Percentiles rank a stretch among this genome's conserved stretches.
These are phyloP conservation scores for Colletotrichum phormii DNA, from an alignment of 2,329 filamentous ascomycete genomes.

Conservation along the genomic window DNA sequence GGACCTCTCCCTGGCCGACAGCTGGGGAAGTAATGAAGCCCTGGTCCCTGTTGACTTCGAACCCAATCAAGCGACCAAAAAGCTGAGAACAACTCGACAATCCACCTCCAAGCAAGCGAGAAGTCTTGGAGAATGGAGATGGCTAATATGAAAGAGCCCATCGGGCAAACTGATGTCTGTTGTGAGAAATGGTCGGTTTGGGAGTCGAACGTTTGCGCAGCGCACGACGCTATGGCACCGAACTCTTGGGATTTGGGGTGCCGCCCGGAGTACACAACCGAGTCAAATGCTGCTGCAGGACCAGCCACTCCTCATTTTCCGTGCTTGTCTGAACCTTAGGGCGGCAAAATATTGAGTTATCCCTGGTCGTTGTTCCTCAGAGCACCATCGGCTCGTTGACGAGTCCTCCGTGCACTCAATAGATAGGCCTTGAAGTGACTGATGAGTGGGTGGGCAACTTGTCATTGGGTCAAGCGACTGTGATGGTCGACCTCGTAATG, in stretches of 20 bases:
- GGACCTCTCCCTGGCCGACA: not conserved
- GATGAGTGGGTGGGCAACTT: not conserved
- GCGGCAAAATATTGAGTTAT: slow-evolving; percentile 1
- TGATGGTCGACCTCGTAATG: not conserved
- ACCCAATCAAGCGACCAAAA: slow-evolving; percentile 15
- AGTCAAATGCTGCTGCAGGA: not conserved
- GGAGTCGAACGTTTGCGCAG: too few relatives aligned
- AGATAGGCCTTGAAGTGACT: not conserved
- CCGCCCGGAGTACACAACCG: not conserved
- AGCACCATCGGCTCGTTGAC: slow-evolving; percentile 1
- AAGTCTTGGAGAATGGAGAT: not conserved
- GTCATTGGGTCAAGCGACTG: not conserved
- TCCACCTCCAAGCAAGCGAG: not conserved
- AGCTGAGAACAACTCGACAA: not conserved
- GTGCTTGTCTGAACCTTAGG: slow-evolving; percentile 1
- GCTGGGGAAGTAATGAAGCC: slow-evolving; percentile 22
- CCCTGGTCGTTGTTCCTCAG: not conserved
- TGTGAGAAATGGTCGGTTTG: too few relatives aligned
- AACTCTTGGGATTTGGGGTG: not conserved
- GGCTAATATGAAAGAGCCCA: not conserved
- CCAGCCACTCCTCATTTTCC: not conserved
- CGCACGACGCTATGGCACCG: not conserved
- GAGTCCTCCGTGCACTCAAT: not conserved
- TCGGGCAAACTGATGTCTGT: not conserved
- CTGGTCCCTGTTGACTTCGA: slow-evolving; percentile 14